Evolutionary conservation across 2,329 filamentous ascomycete species (phyloP).

Genomic region (Penicillium italicum): DNA sequence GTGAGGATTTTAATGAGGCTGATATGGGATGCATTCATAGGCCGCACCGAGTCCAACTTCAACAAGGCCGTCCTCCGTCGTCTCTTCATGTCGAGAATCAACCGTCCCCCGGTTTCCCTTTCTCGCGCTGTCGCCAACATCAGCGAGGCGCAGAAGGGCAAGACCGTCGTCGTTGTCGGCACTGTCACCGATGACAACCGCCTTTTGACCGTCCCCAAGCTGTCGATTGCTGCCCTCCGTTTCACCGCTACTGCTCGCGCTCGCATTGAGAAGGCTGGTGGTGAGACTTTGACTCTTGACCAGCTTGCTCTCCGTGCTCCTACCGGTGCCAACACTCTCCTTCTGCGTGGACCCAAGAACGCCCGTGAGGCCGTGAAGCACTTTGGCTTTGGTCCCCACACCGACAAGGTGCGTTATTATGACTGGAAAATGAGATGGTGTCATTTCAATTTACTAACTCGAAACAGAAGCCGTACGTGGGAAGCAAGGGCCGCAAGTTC

Average conservation of each 20-base stretch:
- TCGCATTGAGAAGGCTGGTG: conserved; percentile 87
- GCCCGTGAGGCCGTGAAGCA: conserved; percentile 97
- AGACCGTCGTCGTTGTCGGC: conserved; percentile 91
- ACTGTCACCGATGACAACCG: conserved; percentile 98
- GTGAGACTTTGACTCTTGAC: conserved; percentile 92
- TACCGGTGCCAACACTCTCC: conserved; percentile 93
- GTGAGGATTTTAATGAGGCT: conserved; percentile 15
- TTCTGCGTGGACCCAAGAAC: conserved; percentile 98
- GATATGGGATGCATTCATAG: conserved; percentile 44
- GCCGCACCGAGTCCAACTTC: conserved; percentile 95
- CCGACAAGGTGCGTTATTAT: conserved; percentile 71
- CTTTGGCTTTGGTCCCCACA: conserved; percentile 98
- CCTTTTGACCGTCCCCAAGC: conserved; percentile 82
- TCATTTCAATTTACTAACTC: conserved; percentile 14
- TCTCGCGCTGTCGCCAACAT: conserved; percentile 75
- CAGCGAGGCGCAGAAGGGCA: conserved; percentile 56
- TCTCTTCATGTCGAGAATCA: conserved; percentile 98
- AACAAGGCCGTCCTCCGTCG: conserved; percentile 98
- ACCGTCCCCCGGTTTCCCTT: conserved; percentile 91
- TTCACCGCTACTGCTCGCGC: conserved; percentile 96
- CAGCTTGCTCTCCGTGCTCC: conserved; percentile 94
- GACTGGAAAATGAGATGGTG: neutral
- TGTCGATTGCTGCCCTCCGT: conserved; percentile 87
- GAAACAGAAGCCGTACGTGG: conserved; percentile 82
- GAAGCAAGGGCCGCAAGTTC: conserved; percentile 99